Evolutionary conservation across 192 early-diverging fungal genomes (phyloP).

Genomic region (Dissophora ornata): DNA sequence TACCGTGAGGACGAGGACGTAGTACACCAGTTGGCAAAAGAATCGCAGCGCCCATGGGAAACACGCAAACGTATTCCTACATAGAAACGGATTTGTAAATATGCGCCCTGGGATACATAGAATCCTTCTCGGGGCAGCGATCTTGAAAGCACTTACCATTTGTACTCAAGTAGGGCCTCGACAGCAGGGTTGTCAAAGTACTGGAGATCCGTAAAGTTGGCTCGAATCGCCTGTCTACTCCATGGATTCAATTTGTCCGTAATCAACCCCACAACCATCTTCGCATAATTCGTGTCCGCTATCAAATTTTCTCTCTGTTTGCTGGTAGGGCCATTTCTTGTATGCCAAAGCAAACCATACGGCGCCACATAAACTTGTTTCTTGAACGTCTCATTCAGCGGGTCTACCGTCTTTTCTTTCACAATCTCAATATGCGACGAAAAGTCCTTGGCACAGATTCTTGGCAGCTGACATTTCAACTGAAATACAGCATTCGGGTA

Average conservation of each 20-base stretch:
- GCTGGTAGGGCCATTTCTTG: neutral
- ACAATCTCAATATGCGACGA: constrained; percentile 3
- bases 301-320: neutral
- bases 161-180: constrained; percentile 17
- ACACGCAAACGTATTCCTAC: constrained; percentile 18
- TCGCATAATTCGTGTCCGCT: neutral
- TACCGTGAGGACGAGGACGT: constrained; percentile 5
- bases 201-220: constrained; percentile 4
- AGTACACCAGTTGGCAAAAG: constrained; percentile 4
- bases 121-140: too few relatives aligned
- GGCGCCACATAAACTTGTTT: constrained; percentile 16
- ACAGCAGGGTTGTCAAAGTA: constrained; percentile 33
- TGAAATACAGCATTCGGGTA: constrained; percentile 16
- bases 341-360: constrained; percentile 16
- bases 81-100: too few relatives aligned
- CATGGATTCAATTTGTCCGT: constrained; percentile 3
- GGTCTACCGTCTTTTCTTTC: neutral
- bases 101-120: too few relatives aligned
- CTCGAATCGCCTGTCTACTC: neutral
- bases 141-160: constrained; percentile 17
- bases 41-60: constrained; percentile 14
- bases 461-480: constrained; percentile 12
- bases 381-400: neutral
- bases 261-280: neutral
- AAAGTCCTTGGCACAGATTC: neutral